These are phyloP conservation scores for Sonneratia caseolaris DNA, from an alignment of 345 rosid genomes.

Conservation along the genomic window DNA sequence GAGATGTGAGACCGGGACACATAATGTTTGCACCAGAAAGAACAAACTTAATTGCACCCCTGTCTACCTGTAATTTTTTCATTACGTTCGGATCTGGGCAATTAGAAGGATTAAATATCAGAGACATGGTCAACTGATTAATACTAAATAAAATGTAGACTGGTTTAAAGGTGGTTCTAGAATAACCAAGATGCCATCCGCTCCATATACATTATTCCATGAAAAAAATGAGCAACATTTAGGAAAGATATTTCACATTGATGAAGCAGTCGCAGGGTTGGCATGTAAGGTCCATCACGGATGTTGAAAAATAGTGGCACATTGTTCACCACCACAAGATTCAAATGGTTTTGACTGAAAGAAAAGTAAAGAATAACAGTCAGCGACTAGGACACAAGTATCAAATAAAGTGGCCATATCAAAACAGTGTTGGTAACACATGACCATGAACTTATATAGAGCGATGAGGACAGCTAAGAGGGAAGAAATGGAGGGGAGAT, in stretches of 20 bases:
- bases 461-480: neutral
- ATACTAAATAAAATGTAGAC: conserved; percentile 5
- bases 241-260: conserved; percentile 46
- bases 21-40: conserved; percentile 98
- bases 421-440: neutral
- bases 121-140: neutral
- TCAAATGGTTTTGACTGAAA: conserved; percentile 92
- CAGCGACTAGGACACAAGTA: neutral
- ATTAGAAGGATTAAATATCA: conserved; percentile 11
- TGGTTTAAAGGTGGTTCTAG: neutral
- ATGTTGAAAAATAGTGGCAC: conserved; percentile 92
- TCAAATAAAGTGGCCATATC: neutral
- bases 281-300: conserved; percentile 99
- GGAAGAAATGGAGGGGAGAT: neutral
- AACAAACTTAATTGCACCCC: conserved; percentile 94
- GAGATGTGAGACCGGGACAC: conserved; percentile 99
- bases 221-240: neutral
- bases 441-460: neutral
- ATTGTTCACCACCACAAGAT: conserved; percentile 79
- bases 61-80: conserved; percentile 91
- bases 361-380: neutral
- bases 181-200: neutral
- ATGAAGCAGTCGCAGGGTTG: conserved; percentile 89
- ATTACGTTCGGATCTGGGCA: conserved; percentile 76
- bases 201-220: neutral